Conservation (phyloP, 1,139 yeast species). For the Wickerhamomyces sp. region DNA sequence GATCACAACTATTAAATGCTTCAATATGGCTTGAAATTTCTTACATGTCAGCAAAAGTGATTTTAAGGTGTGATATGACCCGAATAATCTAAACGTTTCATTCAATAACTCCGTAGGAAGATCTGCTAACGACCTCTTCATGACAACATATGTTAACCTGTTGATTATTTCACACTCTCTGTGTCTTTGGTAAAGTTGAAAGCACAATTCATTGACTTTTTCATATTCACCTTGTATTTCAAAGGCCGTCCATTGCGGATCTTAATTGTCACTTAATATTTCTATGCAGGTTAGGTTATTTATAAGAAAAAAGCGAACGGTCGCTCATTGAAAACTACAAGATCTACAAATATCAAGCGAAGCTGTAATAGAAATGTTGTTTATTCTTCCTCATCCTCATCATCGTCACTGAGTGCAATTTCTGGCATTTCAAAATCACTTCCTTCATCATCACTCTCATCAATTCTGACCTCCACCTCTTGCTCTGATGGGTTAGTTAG, state of each 20-base stretch:
- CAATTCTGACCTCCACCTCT: constrained; percentile 13
- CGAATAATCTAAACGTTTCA: constrained; percentile 7
- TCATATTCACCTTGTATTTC: no score
- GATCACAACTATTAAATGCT: constrained; percentile 7
- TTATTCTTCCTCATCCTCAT: constrained; percentile 18
- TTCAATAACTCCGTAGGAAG: constrained; percentile 16
- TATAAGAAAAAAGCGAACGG: no score
- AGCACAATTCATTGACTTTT: no score
- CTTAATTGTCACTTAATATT: no score
- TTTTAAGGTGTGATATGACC: constrained; percentile 10
- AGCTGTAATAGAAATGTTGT: no score
- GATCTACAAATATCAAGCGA: no score
- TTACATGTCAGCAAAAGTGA: constrained; percentile 10
- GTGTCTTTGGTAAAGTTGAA: no score
- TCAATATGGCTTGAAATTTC: constrained; percentile 5
- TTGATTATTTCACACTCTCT: no score
- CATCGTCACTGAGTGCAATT: constrained; percentile 41
- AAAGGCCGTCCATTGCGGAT: no score
- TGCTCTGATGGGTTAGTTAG: constrained; percentile 4
- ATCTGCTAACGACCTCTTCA: not conserved
- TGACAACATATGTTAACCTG: not conserved
- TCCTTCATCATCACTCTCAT: constrained; percentile 29
- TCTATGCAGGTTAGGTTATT: no score
- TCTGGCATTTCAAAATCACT: constrained; percentile 59
- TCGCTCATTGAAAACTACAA: not conserved